These are phyloP conservation scores for Podila verticillata DNA, from an alignment of 192 early-diverging fungal genomes.

Conservation along the genomic window DNA sequence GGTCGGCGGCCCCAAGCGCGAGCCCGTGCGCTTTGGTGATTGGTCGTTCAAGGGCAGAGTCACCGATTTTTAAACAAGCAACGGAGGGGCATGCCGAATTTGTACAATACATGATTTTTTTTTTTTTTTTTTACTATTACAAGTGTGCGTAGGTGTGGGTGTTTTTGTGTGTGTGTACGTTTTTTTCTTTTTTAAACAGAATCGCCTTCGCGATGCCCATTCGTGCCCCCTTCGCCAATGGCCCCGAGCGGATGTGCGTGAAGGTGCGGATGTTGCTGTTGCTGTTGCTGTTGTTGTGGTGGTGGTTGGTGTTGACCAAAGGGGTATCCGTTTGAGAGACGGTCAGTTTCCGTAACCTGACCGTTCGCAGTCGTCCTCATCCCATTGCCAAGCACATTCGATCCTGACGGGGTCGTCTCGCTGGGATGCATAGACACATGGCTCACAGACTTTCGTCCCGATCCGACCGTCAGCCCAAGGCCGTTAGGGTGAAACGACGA, in stretches of 20 bases:
- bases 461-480: slow-evolving; percentile 19
- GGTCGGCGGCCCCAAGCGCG: slow-evolving; percentile 81
- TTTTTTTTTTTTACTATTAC: too few relatives aligned
- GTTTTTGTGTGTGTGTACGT: too few relatives aligned
- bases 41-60: slow-evolving; percentile 77
- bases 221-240: neutral
- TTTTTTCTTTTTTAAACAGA: too few relatives aligned
- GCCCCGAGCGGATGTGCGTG: slow-evolving; percentile 1
- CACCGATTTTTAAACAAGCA: slow-evolving; percentile 62
- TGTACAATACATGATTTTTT: too few relatives aligned
- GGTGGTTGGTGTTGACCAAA: neutral
- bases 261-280: slow-evolving; percentile 1
- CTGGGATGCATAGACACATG: slow-evolving; percentile 23
- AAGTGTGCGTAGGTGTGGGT: too few relatives aligned
- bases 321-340: slow-evolving; percentile 27
- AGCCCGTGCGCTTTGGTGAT: slow-evolving; percentile 85
- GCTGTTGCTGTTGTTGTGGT: neutral
- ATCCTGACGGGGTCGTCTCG: neutral
- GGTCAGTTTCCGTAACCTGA: slow-evolving; percentile 30
- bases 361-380: neutral
- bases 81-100: too few relatives aligned
- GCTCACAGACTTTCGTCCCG: slow-evolving; percentile 35
- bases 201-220: too few relatives aligned
- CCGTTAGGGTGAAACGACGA: neutral
- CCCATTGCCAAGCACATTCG: neutral